Conservation (phyloP, 2,329 filamentous ascomycete genomes). For the Coniochaeta ligniaria region DNA sequence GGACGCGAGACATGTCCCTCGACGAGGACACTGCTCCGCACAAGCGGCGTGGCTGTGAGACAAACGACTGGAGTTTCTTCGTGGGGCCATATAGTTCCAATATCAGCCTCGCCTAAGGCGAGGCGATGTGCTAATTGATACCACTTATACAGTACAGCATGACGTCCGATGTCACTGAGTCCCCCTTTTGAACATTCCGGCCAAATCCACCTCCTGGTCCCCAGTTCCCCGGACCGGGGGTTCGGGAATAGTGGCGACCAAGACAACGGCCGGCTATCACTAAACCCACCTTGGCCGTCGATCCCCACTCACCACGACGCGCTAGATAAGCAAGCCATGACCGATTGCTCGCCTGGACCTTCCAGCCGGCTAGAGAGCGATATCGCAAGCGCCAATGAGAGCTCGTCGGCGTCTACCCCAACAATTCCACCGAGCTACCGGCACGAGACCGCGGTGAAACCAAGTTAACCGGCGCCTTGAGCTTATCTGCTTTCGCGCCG, state of each 20-base stretch:
- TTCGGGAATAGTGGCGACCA: not conserved
- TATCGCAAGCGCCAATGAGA: slow-evolving; percentile 1
- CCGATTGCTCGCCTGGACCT: not conserved
- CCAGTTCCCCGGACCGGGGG: not conserved
- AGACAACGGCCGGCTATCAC: not conserved
- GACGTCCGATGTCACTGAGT: not conserved
- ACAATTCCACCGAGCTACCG: not conserved
- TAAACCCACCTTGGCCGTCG: not conserved
- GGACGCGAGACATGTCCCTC: slow-evolving; percentile 26
- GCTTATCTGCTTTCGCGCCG: not conserved
- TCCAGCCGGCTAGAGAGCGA: not conserved
- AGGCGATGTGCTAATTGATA: not conserved
- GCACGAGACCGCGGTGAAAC: not conserved
- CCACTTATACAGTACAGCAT: not conserved
- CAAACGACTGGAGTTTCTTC: slow-evolving; percentile 1
- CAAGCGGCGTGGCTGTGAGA: not conserved
- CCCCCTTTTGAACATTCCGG: not conserved
- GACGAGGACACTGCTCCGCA: not conserved
- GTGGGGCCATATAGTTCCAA: not conserved
- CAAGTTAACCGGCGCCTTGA: not conserved
- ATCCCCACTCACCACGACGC: not conserved
- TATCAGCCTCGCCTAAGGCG: not conserved
- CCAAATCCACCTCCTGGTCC: not conserved
- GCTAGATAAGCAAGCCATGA: not conserved
- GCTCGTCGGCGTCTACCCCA: not conserved